phyloP scores from a whole-genome alignment of 495 filamentous ascomycete genomes.

The Neohortaea acidophila region DNA sequence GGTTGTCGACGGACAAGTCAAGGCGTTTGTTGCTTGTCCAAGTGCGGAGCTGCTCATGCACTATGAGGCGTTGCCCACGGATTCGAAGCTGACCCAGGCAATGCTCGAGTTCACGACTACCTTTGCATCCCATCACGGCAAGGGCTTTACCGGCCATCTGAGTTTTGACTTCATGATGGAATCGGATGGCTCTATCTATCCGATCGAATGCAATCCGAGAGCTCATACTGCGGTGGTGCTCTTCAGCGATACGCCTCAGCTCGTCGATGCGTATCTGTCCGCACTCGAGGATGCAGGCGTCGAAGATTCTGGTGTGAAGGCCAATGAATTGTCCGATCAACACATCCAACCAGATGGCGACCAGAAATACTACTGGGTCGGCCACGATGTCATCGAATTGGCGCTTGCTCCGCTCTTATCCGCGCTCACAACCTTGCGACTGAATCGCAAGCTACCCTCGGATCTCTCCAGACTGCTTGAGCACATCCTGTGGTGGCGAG shows the following conservation, averaged over 20 bases:
- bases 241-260: slow-evolving; percentile 25
- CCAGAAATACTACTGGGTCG: slow-evolving; percentile 40
- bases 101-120: slow-evolving; percentile 46
- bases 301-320: slow-evolving; percentile 5
- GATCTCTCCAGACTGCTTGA: slow-evolving; percentile 15
- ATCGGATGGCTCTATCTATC: slow-evolving; percentile 26
- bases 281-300: slow-evolving; percentile 8
- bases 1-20: slow-evolving; percentile 42
- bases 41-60: slow-evolving; percentile 43
- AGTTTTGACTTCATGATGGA: slow-evolving; percentile 48
- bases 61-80: slow-evolving; percentile 40
- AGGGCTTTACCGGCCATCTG: slow-evolving; percentile 51
- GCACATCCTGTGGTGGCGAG: slow-evolving; percentile 42
- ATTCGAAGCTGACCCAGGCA: slow-evolving; percentile 37
- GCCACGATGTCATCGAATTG: slow-evolving; percentile 40
- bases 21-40: slow-evolving; percentile 48
- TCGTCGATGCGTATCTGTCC: slow-evolving; percentile 20
- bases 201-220: slow-evolving; percentile 50
- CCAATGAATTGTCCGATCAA: slow-evolving; percentile 8
- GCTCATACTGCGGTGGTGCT: slow-evolving; percentile 44
- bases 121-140: slow-evolving; percentile 35
- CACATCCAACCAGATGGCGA: slow-evolving; percentile 20
- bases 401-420: slow-evolving; percentile 32
- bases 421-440: slow-evolving; percentile 5
- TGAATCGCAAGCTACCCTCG: not conserved